Base-by-base conservation (phyloP, 176 grass and related monocot genomes). In the Phoenix roebelenii region DNA sequence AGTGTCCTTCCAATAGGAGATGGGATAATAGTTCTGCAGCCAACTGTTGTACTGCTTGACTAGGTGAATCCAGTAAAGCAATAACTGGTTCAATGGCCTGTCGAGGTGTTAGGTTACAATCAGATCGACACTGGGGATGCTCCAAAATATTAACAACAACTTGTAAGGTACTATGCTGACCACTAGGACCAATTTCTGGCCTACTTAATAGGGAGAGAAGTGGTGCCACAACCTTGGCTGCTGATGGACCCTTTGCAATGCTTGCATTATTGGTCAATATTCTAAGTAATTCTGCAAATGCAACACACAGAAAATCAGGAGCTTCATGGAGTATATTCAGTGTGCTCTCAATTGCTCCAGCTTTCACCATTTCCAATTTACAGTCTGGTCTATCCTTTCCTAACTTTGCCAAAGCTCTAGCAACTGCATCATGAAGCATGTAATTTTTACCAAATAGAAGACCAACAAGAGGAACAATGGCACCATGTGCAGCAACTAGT, bases 131-230 rank as follows among this genome's bases (percentile, higher is more conserved):
- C 71, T 88, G 84, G 48, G 88, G 85, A 80, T 99, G 94, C 74
- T 99, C 94, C 71, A 99, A 83, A 82, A 99, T 89, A 79, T 99
- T 99, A 68, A 99, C 94, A 78, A 99, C 84, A 78, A 99, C 94
- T 72, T 99, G 88, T 61, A 99, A 65, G 20, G 94, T 85, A 54
- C 88, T 99, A 73, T 99, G 86, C 70, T 99, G 94, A 23, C 94
- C 94, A 77, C 93, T 88, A 66, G 88, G 84, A 66, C 85, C 83
- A 72, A 88, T 81, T 54, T 89, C 88, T 61, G 79, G 59, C 67
- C 77, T 99, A 55, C 79, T 89, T 52, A 99, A 64, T 76, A 93
- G 70, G 75, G 79, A 85, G 74, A 99, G 86, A 71, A 99, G 82
- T 70, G 88, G 94, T 10, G 72, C 82, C 50, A 99, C 88, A 63